Conservation (phyloP, 306 rosid genomes). For the Delonix regia region DNA sequence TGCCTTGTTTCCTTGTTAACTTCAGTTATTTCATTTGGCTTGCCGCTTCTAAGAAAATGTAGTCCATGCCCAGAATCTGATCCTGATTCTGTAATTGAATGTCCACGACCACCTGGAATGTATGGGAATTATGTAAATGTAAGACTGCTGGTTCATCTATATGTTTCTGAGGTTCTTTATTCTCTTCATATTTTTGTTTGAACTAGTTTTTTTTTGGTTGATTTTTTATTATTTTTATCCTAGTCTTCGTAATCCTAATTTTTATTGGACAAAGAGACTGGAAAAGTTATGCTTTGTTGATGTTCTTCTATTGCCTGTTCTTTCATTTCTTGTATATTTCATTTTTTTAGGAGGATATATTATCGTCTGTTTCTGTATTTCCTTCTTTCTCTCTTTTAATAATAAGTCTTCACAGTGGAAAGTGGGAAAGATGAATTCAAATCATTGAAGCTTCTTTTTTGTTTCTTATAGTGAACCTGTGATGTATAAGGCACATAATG, state of each 20-base stretch:
- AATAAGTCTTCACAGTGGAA: neutral
- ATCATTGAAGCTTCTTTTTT: neutral
- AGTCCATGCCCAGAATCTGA: conserved; percentile 85
- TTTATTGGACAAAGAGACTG: neutral
- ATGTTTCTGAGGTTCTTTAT: conserved; percentile 26
- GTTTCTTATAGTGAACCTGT: neutral
- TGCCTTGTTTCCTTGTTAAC: conserved; percentile 86
- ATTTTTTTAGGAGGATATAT: neutral
- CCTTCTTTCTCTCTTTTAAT: neutral
- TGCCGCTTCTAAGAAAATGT: conserved; percentile 90
- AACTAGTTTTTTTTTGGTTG: conserved; percentile 1
- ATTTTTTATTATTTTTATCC: conserved; percentile 14
- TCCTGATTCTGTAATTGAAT: conserved; percentile 75
- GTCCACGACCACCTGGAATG: conserved; percentile 93
- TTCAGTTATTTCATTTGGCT: conserved; percentile 83
- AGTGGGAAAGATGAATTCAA: neutral
- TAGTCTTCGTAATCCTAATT: neutral
- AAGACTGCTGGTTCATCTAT: conserved; percentile 45
- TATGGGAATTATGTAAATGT: conserved; percentile 98
- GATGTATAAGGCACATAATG: neutral
- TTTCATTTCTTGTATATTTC: neutral
- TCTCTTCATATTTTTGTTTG: conserved; percentile 21
- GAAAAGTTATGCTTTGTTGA: neutral
- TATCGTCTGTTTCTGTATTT: neutral
- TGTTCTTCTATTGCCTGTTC: neutral